A percentile compares a stretch with the other conserved stretches of the same genome.
Evolutionary conservation across 2,329 filamentous ascomycete species (phyloP).

Genomic region (Harringtonia aguacate): DNA sequence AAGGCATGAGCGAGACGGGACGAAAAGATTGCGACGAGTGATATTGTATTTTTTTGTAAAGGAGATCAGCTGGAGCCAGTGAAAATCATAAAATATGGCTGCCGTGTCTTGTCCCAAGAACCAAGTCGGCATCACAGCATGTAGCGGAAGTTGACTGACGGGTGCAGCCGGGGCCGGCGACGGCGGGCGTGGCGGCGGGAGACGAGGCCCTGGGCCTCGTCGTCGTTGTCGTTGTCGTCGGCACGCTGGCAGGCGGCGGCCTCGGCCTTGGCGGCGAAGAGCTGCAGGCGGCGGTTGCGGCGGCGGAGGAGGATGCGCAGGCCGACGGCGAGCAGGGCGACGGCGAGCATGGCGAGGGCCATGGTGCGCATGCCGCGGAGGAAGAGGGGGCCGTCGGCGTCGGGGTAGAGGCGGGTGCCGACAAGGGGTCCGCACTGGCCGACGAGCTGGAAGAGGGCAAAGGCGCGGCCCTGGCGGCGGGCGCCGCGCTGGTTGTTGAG

Average conservation of each 20-base stretch:
- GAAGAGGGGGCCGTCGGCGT: conserved; percentile 49
- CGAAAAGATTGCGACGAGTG: too few relatives aligned
- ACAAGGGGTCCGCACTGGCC: conserved; percentile 70
- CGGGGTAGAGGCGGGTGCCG: conserved; percentile 56
- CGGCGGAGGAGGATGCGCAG: conserved; percentile 42
- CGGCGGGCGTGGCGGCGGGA: background rate
- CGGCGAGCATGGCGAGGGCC: conserved; percentile 49
- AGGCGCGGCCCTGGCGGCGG: conserved; percentile 54
- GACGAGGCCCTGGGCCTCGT: conserved; percentile 2
- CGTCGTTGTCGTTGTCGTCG: background rate
- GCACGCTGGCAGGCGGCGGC: conserved; percentile 12
- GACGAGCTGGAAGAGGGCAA: conserved; percentile 71
- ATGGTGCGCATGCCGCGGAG: conserved; percentile 52
- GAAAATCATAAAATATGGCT: background rate
- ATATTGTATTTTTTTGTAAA: too few relatives aligned
- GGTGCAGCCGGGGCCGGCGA: too few relatives aligned
- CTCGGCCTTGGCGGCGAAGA: conserved; percentile 10
- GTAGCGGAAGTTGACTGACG: background rate
- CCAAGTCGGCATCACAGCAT: background rate
- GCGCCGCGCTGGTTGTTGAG: conserved; percentile 73
- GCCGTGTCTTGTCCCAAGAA: background rate
- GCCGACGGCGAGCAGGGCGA: conserved; percentile 42
- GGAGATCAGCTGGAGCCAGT: too few relatives aligned
- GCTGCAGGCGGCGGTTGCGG: conserved; percentile 37
- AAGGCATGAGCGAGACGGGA: too few relatives aligned